Conservation (phyloP, 163 green algal species). For the Scenedesmus sp. region DNA sequence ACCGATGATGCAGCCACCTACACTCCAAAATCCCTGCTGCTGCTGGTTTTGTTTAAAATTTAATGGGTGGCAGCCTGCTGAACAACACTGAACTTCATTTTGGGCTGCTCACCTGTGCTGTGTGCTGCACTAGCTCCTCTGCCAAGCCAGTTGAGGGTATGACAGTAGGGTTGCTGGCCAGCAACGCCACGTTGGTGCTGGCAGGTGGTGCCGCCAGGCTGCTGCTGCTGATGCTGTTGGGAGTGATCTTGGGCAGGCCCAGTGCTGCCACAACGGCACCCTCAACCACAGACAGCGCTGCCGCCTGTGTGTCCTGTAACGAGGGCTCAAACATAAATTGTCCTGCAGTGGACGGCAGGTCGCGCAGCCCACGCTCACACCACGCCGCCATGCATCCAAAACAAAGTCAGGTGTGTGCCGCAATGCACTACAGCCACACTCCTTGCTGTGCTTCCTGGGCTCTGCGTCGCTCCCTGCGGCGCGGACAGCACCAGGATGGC, state of each 20-base stretch:
- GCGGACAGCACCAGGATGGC: not conserved
- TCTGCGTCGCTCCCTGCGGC: not conserved
- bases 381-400: not conserved
- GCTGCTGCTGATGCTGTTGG: constrained; percentile 44
- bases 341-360: constrained; percentile 50
- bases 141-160: constrained; percentile 65
- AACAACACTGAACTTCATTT: no score
- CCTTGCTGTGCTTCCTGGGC: not conserved
- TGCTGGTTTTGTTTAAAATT: no score
- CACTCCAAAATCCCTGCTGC: no score
- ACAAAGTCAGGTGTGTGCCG: not conserved
- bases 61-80: not conserved
- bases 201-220: constrained; percentile 10
- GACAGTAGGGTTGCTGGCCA: constrained; percentile 23
- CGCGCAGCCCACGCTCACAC: not conserved
- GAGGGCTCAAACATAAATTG: constrained; percentile 66
- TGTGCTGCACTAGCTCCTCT: constrained; percentile 64
- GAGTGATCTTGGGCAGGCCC: constrained; percentile 68
- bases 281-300: constrained; percentile 67
- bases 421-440: not conserved
- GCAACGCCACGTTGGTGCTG: not conserved
- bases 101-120: constrained; percentile 56
- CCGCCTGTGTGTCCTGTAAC: constrained; percentile 73
- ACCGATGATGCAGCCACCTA: no score
- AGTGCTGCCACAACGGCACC: constrained; percentile 63